phyloP scores from a whole-genome alignment of 257 asterid genomes.

The Solanum dulcamara region DNA sequence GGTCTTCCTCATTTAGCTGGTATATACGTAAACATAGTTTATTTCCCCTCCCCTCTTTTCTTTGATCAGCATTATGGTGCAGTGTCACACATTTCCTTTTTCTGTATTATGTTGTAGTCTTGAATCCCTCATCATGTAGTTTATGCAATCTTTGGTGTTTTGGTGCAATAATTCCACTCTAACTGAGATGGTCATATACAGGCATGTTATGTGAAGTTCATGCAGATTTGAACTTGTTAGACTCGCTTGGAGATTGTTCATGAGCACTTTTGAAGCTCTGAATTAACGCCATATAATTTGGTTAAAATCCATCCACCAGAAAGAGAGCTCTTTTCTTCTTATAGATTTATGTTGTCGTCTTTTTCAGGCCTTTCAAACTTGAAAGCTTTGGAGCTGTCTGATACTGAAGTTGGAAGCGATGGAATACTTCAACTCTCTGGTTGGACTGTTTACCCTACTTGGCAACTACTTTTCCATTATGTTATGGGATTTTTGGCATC shows the following conservation, averaged over 20 bases:
- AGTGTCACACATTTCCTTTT: neutral
- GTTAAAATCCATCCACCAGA: neutral
- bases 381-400: slow-evolving; percentile 4
- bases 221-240: neutral
- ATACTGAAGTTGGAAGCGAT: neutral
- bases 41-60: neutral
- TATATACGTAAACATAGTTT: neutral
- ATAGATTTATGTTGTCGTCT: neutral
- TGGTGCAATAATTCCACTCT: neutral
- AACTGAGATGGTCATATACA: neutral
- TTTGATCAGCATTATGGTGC: neutral
- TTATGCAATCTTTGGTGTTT: neutral
- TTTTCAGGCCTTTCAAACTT: slow-evolving; percentile 2
- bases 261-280: neutral
- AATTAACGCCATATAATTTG: neutral
- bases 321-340: neutral
- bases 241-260: neutral
- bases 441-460: neutral
- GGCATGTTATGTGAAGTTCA: neutral
- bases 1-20: slow-evolving; percentile 9
- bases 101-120: neutral
- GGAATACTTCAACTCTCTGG: slow-evolving; percentile 3
- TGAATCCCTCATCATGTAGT: neutral
- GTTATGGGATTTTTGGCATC: neutral
- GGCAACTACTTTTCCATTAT: neutral